phyloP scores from a whole-genome alignment of 345 rosid genomes.

The Populus ilicifolia region DNA sequence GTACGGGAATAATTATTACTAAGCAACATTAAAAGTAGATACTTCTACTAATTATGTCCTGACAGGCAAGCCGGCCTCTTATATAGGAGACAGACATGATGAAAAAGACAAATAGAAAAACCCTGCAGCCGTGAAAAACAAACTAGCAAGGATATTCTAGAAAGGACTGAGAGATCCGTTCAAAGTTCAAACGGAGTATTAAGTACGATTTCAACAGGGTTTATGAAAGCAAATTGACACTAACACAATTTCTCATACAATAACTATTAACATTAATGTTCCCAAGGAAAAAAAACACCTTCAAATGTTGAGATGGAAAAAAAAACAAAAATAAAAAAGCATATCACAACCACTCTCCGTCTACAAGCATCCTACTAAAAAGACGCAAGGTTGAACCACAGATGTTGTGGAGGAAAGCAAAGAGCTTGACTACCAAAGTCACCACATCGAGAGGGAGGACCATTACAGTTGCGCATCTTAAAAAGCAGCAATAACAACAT shows the following conservation, averaged over 20 bases:
- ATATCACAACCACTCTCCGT: conserved; percentile 54
- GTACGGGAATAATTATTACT: too few species aligned
- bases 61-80: too few species aligned
- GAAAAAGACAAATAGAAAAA: too few species aligned
- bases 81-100: too few species aligned
- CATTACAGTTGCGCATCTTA: conserved; percentile 12
- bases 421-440: conserved; percentile 21
- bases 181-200: conserved; percentile 22
- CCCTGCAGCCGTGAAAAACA: too few species aligned
- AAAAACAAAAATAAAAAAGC: conserved; percentile 12
- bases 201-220: conserved; percentile 23
- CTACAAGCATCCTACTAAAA: conserved; percentile 42
- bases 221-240: conserved; percentile 41
- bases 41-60: too few species aligned
- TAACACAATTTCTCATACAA: conserved; percentile 45
- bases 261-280: conserved; percentile 50
- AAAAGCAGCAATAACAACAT: not conserved
- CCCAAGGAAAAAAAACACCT: conserved; percentile 20
- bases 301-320: conserved; percentile 22
- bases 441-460: conserved; percentile 20
- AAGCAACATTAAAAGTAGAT: too few species aligned
- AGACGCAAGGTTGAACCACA: conserved; percentile 28
- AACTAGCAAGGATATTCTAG: too few species aligned
- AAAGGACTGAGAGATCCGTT: not conserved
- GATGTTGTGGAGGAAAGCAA: conserved; percentile 18